Conservation (phyloP, 805 yeast genomes). For the Cyberlindnera meyerae region DNA sequence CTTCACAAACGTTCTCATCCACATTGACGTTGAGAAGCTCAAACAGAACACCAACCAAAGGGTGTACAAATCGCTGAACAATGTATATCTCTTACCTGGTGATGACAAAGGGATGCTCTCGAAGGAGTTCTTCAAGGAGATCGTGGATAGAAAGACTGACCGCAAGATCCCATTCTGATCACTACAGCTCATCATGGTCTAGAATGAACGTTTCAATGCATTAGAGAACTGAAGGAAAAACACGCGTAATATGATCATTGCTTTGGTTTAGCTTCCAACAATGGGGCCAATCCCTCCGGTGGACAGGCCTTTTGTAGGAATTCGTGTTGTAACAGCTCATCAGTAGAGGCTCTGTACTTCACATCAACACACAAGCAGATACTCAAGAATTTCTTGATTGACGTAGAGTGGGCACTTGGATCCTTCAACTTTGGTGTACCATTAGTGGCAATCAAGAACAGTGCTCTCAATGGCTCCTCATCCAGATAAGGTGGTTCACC, state of each 20-base stretch:
- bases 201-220: too few relatives aligned
- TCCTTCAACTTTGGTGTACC: constrained; percentile 94
- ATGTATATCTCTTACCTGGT: constrained; percentile 69
- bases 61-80: constrained; percentile 64
- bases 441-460: constrained; percentile 90
- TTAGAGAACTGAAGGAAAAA: too few relatives aligned
- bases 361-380: constrained; percentile 95
- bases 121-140: constrained; percentile 37
- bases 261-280: too few relatives aligned
- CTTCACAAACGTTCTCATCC: constrained; percentile 52
- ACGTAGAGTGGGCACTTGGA: constrained; percentile 75
- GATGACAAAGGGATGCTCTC: constrained; percentile 48
- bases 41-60: constrained; percentile 34
- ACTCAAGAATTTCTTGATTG: constrained; percentile 79
- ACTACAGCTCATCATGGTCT: too few relatives aligned
- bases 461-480: constrained; percentile 91
- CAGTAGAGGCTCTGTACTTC: constrained; percentile 83
- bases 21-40: constrained; percentile 50
- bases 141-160: constrained; percentile 29
- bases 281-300: constrained; percentile 51
- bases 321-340: constrained; percentile 75
- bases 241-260: too few relatives aligned
- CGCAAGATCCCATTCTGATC: too few relatives aligned
- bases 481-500: constrained; percentile 98
- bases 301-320: constrained; percentile 63